Evolutionary conservation across 495 filamentous ascomycete species (phyloP).

Genomic region (Aspergillus homomorphus): DNA sequence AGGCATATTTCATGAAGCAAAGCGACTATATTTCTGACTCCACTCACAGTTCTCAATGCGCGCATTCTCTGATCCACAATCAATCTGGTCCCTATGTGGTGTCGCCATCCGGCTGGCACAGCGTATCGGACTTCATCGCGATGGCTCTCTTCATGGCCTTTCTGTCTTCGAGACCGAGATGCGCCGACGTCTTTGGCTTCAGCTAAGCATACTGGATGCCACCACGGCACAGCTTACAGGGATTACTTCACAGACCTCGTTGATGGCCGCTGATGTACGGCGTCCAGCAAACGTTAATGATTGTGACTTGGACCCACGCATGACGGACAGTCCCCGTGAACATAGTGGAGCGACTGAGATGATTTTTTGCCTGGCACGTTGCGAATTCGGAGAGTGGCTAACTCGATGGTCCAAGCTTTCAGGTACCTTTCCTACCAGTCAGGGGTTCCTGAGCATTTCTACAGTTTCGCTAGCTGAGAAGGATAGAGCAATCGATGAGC

Average conservation of each 20-base stretch:
- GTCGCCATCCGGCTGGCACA: conserved; percentile 42
- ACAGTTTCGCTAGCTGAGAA: conserved; percentile 46
- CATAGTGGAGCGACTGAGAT: conserved; percentile 62
- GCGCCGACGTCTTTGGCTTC: conserved; percentile 42
- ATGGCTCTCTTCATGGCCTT: conserved; percentile 34
- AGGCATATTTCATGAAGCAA: neutral
- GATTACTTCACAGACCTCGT: conserved; percentile 20
- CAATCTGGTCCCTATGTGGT: conserved; percentile 43
- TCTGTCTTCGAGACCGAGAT: conserved; percentile 46
- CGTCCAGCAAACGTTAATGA: conserved; percentile 56
- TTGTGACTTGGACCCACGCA: conserved; percentile 55
- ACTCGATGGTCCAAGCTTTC: conserved; percentile 27
- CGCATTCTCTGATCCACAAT: conserved; percentile 35
- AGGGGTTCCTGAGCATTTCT: conserved; percentile 28
- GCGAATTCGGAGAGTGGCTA: conserved; percentile 41
- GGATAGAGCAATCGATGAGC: conserved; percentile 38
- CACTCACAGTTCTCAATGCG: conserved; percentile 29
- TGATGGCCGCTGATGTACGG: conserved; percentile 25
- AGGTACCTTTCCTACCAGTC: conserved; percentile 27
- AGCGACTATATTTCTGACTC: neutral
- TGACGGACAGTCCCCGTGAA: conserved; percentile 50
- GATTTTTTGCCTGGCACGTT: conserved; percentile 59
- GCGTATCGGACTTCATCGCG: conserved; percentile 45
- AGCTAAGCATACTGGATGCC: conserved; percentile 33
- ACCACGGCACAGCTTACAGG: conserved; percentile 36